Base-by-base conservation (phyloP, 2,329 filamentous ascomycete species). In the Ophiostoma triangulosporum region DNA sequence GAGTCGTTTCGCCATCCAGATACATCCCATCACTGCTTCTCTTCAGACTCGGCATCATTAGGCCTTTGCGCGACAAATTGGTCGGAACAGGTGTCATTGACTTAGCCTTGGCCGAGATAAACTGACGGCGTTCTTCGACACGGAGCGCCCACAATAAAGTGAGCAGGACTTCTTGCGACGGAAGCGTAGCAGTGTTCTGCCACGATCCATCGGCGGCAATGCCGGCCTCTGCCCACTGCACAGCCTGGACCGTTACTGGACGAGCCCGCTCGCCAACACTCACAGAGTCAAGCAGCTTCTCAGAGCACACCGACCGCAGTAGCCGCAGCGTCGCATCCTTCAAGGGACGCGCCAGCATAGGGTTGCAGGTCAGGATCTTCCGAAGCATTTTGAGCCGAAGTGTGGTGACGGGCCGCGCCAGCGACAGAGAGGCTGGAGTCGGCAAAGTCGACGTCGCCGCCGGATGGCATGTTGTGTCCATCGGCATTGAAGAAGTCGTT, bases 321-420 rank as follows among this genome's bases (percentile, higher is more conserved):
- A 76, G 78, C 75, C 68, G 77, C 78, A 82, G 75, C 78, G 81
- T 84, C 81, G 81, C 81, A 83, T 84, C 80, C 80, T 69, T 71
- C 64, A 83, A 72, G 64, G 81, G 81, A 84, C 81, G 81, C 81
- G 81, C 81, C 81, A 84, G 74, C 68, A 71, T 75, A 76, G 80
- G 80, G 80, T 80, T 84, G 81, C 81, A 77, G 78, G 81, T 77
- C 76, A 83, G 76, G 68, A 83, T 80, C 72, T 74, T 79, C 70
- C 71, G 73, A 69, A 80, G 77, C 69, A 73, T 73, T 63, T 73
- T 76, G 72, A 78, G 70, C 75, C 76, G 76, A 71, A 80, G 69
- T 66, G 73, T 80, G 70, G 72, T 72, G 67, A 69, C 75, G 68
- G 68, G 65, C 70, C 67, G 62, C 73, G 69, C 69, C 74, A 69